These are phyloP conservation scores for Phytophthora multivora DNA, from an alignment of 352 stramenopile genomes.

Conservation along the genomic window DNA sequence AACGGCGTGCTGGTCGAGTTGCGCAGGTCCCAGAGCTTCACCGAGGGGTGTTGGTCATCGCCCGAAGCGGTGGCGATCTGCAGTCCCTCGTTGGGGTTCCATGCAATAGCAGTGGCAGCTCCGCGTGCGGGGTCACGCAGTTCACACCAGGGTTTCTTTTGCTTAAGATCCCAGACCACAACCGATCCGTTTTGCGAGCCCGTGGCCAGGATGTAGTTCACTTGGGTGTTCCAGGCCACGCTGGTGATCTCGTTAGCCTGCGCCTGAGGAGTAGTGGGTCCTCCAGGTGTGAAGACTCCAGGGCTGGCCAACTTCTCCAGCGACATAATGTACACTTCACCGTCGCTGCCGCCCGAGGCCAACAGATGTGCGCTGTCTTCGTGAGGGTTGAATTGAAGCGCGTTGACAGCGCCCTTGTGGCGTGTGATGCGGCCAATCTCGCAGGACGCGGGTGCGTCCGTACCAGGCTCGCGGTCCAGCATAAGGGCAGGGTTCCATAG, in stretches of 20 bases:
- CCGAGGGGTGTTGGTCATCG: slow-evolving; percentile 94
- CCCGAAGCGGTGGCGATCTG: slow-evolving; percentile 96
- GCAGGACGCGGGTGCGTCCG: slow-evolving; percentile 37
- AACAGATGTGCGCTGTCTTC: slow-evolving; percentile 92
- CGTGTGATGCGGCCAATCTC: slow-evolving; percentile 82
- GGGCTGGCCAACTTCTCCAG: slow-evolving; percentile 91
- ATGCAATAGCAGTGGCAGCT: slow-evolving; percentile 93
- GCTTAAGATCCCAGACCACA: slow-evolving; percentile 98
- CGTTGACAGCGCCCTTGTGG: slow-evolving; percentile 92
- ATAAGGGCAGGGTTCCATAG: slow-evolving; percentile 95
- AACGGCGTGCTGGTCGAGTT: slow-evolving; percentile 97
- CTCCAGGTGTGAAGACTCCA: slow-evolving; percentile 90
- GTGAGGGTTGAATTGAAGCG: slow-evolving; percentile 96
- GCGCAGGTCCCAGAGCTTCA: slow-evolving; percentile 99
- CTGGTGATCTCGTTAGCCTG: slow-evolving; percentile 89
- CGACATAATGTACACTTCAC: slow-evolving; percentile 96
- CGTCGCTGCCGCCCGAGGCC: slow-evolving; percentile 93
- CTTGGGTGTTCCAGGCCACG: slow-evolving; percentile 98
- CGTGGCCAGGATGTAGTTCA: slow-evolving; percentile 98
- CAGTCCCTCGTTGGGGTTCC: slow-evolving; percentile 98
- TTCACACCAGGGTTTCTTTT: slow-evolving; percentile 99
- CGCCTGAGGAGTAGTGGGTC: slow-evolving; percentile 55
- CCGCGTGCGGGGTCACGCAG: slow-evolving; percentile 90
- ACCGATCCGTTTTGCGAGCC: slow-evolving; percentile 94
- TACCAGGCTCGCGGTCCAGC: slow-evolving; percentile 61